Evolutionary conservation across 2,329 filamentous ascomycete genomes (phyloP).

Genomic region (Aspergillus transmontanensis): DNA sequence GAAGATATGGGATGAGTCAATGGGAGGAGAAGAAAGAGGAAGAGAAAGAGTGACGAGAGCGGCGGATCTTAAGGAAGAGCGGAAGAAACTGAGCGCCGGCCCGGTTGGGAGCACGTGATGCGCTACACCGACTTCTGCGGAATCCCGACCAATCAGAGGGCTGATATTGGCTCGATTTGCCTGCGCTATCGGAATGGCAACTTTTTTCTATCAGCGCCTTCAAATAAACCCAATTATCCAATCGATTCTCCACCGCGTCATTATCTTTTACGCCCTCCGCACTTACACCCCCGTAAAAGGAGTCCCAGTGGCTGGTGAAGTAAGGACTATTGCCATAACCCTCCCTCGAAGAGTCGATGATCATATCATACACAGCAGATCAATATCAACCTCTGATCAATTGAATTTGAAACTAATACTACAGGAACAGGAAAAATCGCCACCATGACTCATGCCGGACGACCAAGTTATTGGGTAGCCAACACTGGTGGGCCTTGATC

Average conservation of each 20-base stretch:
- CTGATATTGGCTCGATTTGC: conserved; percentile 8
- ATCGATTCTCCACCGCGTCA: not conserved
- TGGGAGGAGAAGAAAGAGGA: conserved; percentile 11
- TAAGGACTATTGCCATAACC: not conserved
- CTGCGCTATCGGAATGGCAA: conserved; percentile 21
- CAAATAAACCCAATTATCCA: conserved; percentile 1
- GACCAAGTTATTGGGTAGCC: not conserved
- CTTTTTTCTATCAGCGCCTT: not conserved
- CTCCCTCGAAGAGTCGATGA: not conserved
- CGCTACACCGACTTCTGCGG: conserved; percentile 28
- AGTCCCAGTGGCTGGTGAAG: not conserved
- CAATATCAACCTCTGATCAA: not conserved
- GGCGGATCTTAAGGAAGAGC: conserved; percentile 12
- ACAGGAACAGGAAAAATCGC: not conserved
- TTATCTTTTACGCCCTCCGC: not conserved
- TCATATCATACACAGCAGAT: not conserved
- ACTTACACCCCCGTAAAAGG: not conserved
- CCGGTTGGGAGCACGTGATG: conserved; percentile 31
- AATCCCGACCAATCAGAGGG: conserved; percentile 28
- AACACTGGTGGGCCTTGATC: not conserved
- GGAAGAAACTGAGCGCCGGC: conserved; percentile 21
- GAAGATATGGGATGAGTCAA: conserved; percentile 9
- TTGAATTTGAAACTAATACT: not conserved
- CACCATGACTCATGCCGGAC: not conserved
- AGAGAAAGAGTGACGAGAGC: conserved; percentile 14